Evolutionary conservation across 208 protist species (phyloP).

Genomic region (Crithidia fasciculata): DNA sequence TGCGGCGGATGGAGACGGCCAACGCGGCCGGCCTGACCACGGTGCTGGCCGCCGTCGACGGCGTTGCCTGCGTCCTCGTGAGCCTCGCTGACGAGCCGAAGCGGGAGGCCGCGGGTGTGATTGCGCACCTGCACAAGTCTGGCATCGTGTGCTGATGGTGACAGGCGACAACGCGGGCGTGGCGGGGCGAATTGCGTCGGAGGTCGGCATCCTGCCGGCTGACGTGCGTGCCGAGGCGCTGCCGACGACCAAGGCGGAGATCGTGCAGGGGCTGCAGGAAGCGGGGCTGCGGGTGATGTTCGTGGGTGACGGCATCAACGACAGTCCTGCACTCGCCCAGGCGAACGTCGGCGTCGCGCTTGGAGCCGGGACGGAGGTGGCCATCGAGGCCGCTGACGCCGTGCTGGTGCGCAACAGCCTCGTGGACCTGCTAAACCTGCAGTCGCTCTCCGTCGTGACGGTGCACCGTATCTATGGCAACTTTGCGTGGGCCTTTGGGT

Average conservation of each 20-base stretch:
- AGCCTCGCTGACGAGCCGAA: constrained; percentile 88
- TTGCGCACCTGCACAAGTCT: constrained; percentile 61
- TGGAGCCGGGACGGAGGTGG: constrained; percentile 84
- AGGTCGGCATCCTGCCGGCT: constrained; percentile 73
- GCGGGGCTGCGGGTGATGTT: constrained; percentile 66
- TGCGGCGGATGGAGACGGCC: constrained; percentile 34
- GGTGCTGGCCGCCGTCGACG: constrained; percentile 85
- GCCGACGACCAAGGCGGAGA: constrained; percentile 80
- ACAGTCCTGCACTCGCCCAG: constrained; percentile 86
- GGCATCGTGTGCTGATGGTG: constrained; percentile 69
- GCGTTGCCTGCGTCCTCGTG: constrained; percentile 47
- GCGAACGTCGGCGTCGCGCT: constrained; percentile 89
- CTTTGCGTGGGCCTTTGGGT: constrained; percentile 90
- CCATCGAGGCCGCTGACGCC: constrained; percentile 83
- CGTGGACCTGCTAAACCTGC: constrained; percentile 75
- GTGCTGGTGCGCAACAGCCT: constrained; percentile 83
- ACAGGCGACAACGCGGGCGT: constrained; percentile 83
- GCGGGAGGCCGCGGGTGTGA: constrained; percentile 77
- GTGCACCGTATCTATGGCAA: constrained; percentile 87
- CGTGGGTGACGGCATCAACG: constrained; percentile 93
- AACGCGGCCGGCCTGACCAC: constrained; percentile 51
- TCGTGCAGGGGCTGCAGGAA: constrained; percentile 79
- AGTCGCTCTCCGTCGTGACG: constrained; percentile 60
- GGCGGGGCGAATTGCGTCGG: constrained; percentile 61
- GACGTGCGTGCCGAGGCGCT: constrained; percentile 85